Evolutionary conservation across 179 eudicot genomes (phyloP).

Genomic region (Spergularia azorica): DNA sequence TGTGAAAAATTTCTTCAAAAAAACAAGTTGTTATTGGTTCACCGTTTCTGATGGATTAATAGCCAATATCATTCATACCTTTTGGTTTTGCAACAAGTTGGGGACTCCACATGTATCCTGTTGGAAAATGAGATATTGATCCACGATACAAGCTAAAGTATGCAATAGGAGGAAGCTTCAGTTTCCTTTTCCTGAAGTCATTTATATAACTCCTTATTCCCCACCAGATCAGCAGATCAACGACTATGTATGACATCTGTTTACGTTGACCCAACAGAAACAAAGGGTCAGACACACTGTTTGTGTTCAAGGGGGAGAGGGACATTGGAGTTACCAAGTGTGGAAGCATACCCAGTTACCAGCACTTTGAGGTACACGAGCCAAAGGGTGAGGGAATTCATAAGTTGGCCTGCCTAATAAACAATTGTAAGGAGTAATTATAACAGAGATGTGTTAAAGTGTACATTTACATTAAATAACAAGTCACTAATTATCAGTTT

Average conservation of each 20-base stretch:
- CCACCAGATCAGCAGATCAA: conserved; percentile 95
- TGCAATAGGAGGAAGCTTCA: conserved; percentile 90
- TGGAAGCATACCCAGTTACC: conserved; percentile 78
- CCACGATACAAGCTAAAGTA: conserved; percentile 84
- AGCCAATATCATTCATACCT: conserved; percentile 44
- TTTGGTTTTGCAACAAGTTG: conserved; percentile 83
- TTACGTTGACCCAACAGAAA: conserved; percentile 17
- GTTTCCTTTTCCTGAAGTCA: conserved; percentile 78
- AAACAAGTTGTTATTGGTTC: neutral
- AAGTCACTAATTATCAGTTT: neutral
- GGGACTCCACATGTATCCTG: conserved; percentile 98
- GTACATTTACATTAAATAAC: neutral
- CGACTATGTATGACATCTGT: conserved; percentile 84
- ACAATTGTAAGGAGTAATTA: conserved; percentile 30
- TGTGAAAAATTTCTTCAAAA: neutral
- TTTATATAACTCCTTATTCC: conserved; percentile 84
- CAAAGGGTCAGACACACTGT: conserved; percentile 10
- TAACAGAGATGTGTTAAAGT: conserved; percentile 7
- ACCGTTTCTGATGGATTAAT: neutral
- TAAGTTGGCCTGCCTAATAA: conserved; percentile 86
- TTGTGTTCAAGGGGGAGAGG: neutral
- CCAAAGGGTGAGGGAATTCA: conserved; percentile 91
- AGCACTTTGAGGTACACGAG: conserved; percentile 85
- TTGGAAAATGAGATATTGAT: conserved; percentile 86
- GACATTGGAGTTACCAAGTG: neutral